Percentiles rank a stretch among this genome's conserved stretches.
Evolutionary conservation across 2,329 filamentous ascomycete species (phyloP).

Genomic region (Talaromyces atroroseus): DNA sequence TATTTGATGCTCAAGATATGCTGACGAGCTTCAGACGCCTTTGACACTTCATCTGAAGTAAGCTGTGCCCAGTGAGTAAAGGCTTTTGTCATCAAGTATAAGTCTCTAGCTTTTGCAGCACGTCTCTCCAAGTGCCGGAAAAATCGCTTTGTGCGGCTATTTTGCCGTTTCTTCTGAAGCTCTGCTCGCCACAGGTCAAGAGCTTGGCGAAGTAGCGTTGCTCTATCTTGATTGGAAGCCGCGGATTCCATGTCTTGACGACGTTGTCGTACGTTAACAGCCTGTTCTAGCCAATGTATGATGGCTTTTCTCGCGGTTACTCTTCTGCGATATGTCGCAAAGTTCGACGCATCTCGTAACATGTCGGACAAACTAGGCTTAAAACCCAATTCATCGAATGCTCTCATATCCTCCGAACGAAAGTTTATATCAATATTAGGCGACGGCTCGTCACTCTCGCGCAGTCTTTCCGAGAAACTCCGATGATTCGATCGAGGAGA

Average conservation of each 20-base stretch:
- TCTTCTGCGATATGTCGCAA: constrained; percentile 39
- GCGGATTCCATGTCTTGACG: constrained; percentile 36
- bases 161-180: constrained; percentile 37
- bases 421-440: not conserved
- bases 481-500: not conserved
- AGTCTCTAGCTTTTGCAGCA: constrained; percentile 58
- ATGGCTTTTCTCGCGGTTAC: constrained; percentile 36
- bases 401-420: constrained; percentile 20
- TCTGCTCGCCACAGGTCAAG: constrained; percentile 47
- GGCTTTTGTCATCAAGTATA: constrained; percentile 59
- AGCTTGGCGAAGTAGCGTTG: constrained; percentile 48
- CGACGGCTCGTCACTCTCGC: not conserved
- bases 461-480: not conserved
- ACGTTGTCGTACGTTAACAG: constrained; percentile 32
- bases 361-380: constrained; percentile 48
- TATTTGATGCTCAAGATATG: constrained; percentile 65
- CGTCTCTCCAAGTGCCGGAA: constrained; percentile 54
- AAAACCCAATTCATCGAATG: constrained; percentile 38
- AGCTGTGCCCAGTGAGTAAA: constrained; percentile 65
- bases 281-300: constrained; percentile 44
- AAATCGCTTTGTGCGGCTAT: constrained; percentile 47
- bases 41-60: constrained; percentile 59
- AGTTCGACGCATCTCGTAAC: constrained; percentile 47
- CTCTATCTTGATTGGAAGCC: constrained; percentile 47
- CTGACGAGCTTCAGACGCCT: constrained; percentile 62